Evolutionary conservation across 441 rosid species (phyloP).

Genomic region (Pelargonium australe): DNA sequence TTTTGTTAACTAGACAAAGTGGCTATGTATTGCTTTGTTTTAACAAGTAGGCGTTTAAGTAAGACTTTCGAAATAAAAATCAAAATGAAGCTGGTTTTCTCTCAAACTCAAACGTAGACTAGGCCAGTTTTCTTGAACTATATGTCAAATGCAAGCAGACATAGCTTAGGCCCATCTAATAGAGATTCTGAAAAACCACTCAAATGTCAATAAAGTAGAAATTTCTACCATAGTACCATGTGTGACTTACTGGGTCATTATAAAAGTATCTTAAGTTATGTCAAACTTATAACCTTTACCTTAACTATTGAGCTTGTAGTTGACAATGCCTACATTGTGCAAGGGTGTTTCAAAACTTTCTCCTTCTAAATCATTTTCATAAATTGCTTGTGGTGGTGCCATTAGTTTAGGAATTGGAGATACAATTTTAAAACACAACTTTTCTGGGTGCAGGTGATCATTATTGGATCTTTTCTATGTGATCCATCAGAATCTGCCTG

Average conservation of each 20-base stretch:
- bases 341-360: background rate
- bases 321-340: background rate
- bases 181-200: background rate
- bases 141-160: background rate
- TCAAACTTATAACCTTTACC: background rate
- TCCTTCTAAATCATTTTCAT: background rate
- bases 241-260: background rate
- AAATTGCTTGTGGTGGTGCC: background rate
- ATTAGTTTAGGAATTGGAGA: background rate
- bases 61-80: background rate
- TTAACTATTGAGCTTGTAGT: background rate
- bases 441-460: slow-evolving; percentile 53
- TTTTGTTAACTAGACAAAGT: no score
- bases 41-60: background rate
- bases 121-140: background rate
- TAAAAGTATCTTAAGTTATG: background rate
- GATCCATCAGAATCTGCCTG: slow-evolving; percentile 60
- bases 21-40: background rate
- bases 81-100: background rate
- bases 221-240: background rate
- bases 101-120: background rate
- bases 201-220: background rate
- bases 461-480: slow-evolving; percentile 85
- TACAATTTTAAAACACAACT: background rate
- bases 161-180: background rate